Base-by-base conservation (phyloP, 257 asterid genomes). In the Rhazya stricta region DNA sequence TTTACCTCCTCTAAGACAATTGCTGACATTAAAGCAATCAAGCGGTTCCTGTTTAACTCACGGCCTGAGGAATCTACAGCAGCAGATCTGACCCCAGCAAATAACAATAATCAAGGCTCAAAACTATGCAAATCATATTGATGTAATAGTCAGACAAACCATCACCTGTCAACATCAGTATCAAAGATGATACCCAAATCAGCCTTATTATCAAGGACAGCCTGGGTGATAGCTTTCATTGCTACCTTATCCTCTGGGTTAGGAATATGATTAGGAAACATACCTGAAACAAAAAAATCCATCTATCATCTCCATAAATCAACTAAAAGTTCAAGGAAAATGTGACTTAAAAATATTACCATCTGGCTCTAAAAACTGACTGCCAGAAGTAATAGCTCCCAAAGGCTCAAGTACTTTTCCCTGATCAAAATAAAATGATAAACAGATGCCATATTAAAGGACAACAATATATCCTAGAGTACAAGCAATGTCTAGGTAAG, bases 231-330 rank as follows among this genome's bases (percentile, higher is more conserved):
- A 78, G 99, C 95, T 85, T 84, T 79, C 99, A 95, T 95, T 36
- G 98, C 99, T 77, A 85, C 94, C 83, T 89, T 92, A 80, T 95
- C 98, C 85, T 95, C 99, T 3, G 99, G 99, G 80, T 95, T 95
- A 61, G 99, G 99, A 84, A 95, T 95, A 83, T 92, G 99, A 87
- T 95, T 95, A 63, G 99, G 99, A 79, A 95, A 95, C 82, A 86
- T 84, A 77, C 99, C 99, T 95, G 83, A 48, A 48, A 86, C 46
- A 76, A 77, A 77, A 48, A 53, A 34, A 79, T 70, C 39, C 6
- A 5, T 3, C 68, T 58, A 76, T 43, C 67, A 73, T 76, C 65
- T 76, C 81, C 56, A 18, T 29, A 62, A 4, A 65, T 43, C 42
- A 70, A 51, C 46, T 30, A 18, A 25, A 36, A 57, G 23, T 54